Base-by-base conservation (phyloP, 2,329 filamentous ascomycete genomes). In the Aspergillus quadrilineatus region DNA sequence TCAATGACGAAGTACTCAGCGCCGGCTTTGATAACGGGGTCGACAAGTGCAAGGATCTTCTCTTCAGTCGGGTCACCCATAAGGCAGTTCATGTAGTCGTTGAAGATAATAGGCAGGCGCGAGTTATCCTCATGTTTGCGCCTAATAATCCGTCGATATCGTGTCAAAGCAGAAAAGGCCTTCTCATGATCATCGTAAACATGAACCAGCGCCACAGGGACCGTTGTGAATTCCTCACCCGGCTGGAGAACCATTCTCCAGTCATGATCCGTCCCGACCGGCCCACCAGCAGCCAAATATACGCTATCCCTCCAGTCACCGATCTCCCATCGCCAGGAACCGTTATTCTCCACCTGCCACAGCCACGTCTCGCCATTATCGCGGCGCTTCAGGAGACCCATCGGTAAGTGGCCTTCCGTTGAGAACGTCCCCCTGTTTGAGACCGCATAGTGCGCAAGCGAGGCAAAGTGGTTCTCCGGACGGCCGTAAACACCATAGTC, bases 41-140 rank as follows among this genome's bases (percentile, higher is more conserved):
- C 62, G 6, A 74, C 22, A 1, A 74, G 57, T 0, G 70, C 63
- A 1, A 64, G 49, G 14, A 74, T 66, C 55, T 75, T 74, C 4
- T 71, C 58, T 14, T 72, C 68, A 7, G 65, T 66, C 0, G 72
- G 72, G 52, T 75, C 70, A 1, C 72, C 73, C 71, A 74, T 74
- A 3, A 74, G 63, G 39, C 72, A 75, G 56, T 74, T 75, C 72
- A 74, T 75, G 47, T 73, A 74, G 51, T 75, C 71, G 57, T 75
- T 75, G 63, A 74, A 75, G 22, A 75, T 69, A 34, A 75, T 63
- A 0, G 69, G 66, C 0, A 74, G 48, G 1, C 36, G 45, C 9
- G 65, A 53, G 48, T 71, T 67, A 53, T 75, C 72, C 0, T 28
- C 29, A 46, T 75, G 71, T 1, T 55, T 55, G 3, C 69, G 60